These are phyloP conservation scores for Alternaria sp. DNA, from an alignment of 2,329 filamentous ascomycete species.

Conservation along the genomic window DNA sequence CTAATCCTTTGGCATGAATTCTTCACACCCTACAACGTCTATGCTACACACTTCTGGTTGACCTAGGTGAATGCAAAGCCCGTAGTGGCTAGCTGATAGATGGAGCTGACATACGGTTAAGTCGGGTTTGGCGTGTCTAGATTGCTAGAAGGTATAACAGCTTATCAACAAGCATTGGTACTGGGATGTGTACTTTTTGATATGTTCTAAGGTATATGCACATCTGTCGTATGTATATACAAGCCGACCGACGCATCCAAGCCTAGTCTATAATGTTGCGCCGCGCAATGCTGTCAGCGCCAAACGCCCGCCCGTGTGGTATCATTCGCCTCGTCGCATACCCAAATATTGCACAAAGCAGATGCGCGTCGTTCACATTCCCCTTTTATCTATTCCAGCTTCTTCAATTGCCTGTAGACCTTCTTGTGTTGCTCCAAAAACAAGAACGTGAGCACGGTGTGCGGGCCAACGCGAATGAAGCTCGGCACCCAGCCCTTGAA, in stretches of 20 bases:
- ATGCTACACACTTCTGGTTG: background rate
- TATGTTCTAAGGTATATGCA: background rate
- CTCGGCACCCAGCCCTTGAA: slow-evolving; percentile 91
- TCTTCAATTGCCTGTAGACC: slow-evolving; percentile 61
- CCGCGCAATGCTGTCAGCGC: background rate
- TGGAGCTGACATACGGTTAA: background rate
- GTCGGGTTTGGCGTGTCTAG: background rate
- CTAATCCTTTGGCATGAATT: background rate
- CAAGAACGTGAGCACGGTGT: slow-evolving; percentile 86
- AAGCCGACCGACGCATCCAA: background rate
- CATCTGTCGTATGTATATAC: background rate
- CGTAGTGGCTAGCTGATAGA: background rate
- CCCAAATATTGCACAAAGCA: background rate
- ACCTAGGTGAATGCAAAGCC: background rate
- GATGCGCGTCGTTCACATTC: background rate
- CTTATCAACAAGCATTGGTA: background rate
- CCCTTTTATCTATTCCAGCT: background rate
- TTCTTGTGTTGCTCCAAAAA: slow-evolving; percentile 88
- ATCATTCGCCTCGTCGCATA: slow-evolving; percentile 5
- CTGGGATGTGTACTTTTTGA: background rate
- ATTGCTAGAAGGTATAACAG: background rate
- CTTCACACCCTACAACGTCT: background rate
- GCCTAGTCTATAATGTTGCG: background rate
- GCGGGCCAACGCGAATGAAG: slow-evolving; percentile 70
- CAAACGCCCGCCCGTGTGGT: slow-evolving; percentile 14